phyloP scores from a whole-genome alignment of 805 yeast genomes.

The Ogataea chonburiensis region DNA sequence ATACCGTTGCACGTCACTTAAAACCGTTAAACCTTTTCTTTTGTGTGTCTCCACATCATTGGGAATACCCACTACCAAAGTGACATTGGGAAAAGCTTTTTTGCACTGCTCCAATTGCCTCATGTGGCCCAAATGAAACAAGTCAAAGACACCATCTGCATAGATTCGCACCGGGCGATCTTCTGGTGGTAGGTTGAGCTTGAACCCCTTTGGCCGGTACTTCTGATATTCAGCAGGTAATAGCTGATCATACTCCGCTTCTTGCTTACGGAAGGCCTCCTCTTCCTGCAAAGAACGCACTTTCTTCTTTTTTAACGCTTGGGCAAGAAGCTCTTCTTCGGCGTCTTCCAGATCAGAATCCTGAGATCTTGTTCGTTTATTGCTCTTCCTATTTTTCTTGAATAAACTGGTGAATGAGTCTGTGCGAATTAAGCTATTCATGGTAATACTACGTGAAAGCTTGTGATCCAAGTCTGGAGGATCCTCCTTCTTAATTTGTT shows the following conservation, averaged over 20 bases:
- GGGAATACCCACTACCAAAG: constrained; percentile 88
- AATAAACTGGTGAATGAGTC: constrained; percentile 26
- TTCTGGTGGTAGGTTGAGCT: constrained; percentile 76
- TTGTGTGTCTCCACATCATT: constrained; percentile 88
- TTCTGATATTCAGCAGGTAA: constrained; percentile 70
- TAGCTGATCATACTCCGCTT: constrained; percentile 57
- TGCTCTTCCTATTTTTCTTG: constrained; percentile 19
- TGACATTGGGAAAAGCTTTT: constrained; percentile 81
- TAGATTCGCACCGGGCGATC: constrained; percentile 90
- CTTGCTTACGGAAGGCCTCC: constrained; percentile 38
- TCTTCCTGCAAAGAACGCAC: constrained; percentile 26
- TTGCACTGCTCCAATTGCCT: constrained; percentile 96
- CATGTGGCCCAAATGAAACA: constrained; percentile 97
- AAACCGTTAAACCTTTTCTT: constrained; percentile 89
- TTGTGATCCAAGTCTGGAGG: constrained; percentile 6
- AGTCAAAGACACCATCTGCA: constrained; percentile 97
- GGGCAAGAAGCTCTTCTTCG: constrained; percentile 2
- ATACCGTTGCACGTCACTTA: constrained; percentile 81
- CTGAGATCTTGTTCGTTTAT: constrained; percentile 15
- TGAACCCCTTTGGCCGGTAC: constrained; percentile 77
- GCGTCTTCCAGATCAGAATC: constrained; percentile 16
- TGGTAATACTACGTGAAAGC: constrained; percentile 16
- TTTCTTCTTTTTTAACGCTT: constrained; percentile 16
- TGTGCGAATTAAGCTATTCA: constrained; percentile 21
- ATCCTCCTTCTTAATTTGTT: neutral